Evolutionary conservation across 2,329 filamentous ascomycete genomes (phyloP), one percentile per base, ranked within the genome.

Genomic region (Gyromitra esculenta): DNA sequence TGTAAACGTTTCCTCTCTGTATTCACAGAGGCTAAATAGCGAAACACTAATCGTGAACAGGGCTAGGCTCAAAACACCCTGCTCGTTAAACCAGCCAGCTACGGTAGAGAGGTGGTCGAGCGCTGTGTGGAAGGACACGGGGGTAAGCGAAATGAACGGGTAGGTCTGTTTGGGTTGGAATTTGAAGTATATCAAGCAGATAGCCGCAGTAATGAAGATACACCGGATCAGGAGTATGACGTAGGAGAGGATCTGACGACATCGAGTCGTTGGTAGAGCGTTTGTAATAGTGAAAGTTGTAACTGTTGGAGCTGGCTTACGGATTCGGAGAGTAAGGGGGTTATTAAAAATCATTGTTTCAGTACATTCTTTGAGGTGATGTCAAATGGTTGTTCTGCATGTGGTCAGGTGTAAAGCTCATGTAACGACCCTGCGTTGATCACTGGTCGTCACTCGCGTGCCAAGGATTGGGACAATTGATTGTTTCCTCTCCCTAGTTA

Each of bases 181-280:
- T 39, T 65, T 65, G n/a, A 65, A 15, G 35, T 52, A 37, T 48
- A 65, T 39, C 31, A 65, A n/a, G 15, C 62, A 65, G 31, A 52
- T 11, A 18, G 62, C 45, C 7, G 62, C 37, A 5, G 39, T 13
- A n/a, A 37, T 15, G 45, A 41, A n/a, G 15, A 52, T 39, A n/a
- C 39, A 21, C 5, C 62, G 62, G 5, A 65, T 65, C 18, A 52
- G 8, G 62, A 65, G 31, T n/a, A 11, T 65, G 31, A 5, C 3
- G n/a, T 52, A 65, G n/a, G 52, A 52, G 62, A 25, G 1, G 31
- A 41, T 8, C 15, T 39, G 45, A 39, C 45, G 62, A 45, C 62
- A 65, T 65, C 15, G 45, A 31, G 45, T 65, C 25, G 13, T 5
- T 39, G 45, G 62, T 18, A 31, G 62, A 5, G 11, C 62, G 13